These are phyloP conservation scores for Solanum hybrid DNA, from an alignment of 305 asterid genomes.

Conservation along the genomic window DNA sequence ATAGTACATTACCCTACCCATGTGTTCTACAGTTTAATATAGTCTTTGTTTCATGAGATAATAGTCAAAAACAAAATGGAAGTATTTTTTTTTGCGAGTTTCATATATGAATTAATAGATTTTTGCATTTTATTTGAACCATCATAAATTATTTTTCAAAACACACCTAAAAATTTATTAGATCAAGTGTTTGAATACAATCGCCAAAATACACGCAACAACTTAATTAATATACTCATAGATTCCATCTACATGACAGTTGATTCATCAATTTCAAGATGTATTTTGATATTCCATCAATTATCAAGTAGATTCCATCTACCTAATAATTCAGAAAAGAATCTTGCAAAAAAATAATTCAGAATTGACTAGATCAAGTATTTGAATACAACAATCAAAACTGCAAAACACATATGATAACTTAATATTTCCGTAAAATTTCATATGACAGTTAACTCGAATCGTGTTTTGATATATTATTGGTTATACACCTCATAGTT, in stretches of 20 bases:
- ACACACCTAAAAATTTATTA: not conserved
- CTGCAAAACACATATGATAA: not conserved
- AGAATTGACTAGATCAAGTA: not conserved
- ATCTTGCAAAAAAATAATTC: not conserved
- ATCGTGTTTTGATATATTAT: not conserved
- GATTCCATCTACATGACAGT: not conserved
- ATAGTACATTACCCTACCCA: not conserved
- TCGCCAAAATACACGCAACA: accelerated
- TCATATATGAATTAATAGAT: not conserved
- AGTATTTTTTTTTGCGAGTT: not conserved
- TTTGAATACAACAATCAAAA: not conserved
- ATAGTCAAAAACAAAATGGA: not conserved
- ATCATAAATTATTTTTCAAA: not conserved
- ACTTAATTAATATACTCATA: not conserved
- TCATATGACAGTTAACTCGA: not conserved
- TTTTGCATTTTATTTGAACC: not conserved
- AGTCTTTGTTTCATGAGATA: not conserved
- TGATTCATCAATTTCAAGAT: not conserved
- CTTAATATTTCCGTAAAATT: not conserved
- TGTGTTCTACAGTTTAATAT: not conserved
- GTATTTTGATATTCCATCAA: not conserved
- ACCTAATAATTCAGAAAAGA: not conserved
- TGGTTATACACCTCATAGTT: not conserved
- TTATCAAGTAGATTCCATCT: not conserved
- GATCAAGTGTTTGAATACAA: not conserved